Base-by-base conservation (phyloP, 2,329 filamentous ascomycete genomes). In the Colletotrichum tofieldiae region DNA sequence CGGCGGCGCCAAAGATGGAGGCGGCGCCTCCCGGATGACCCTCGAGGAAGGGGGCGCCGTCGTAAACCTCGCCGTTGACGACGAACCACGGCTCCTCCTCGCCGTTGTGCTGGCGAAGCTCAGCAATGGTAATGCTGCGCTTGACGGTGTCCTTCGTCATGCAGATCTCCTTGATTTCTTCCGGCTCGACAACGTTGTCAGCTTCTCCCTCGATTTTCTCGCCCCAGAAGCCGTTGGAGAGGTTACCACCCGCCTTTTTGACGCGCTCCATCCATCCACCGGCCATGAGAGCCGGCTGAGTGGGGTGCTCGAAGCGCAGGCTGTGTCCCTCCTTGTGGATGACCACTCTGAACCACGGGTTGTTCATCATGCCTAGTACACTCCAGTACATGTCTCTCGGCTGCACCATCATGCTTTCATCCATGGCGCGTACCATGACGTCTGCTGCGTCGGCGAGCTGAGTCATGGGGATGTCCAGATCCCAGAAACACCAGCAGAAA, bases 351-450 rank as follows among this genome's bases (percentile, higher is more conserved):
- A 93, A 98, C 95, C 95, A 98, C 0, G 94, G 93, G 77, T 98
- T 98, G 82, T 98, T 98, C 95, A 98, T 98, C 95, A 98, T 98
- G 0, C 95, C 95, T 49, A 98, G 84, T 2, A 97, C 94, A 72
- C 91, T 95, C 95, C 95, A 98, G 83, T 98, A 98, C 94, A 98
- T 96, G 77, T 98, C 95, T 73, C 94, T 88, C 5, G 95, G 95
- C 79, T 97, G 94, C 0, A 94, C 85, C 81, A 93, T 94, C 90
- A 98, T 92, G 66, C 92, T 89, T 75, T 98, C 95, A 76, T 98
- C 95, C 94, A 98, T 97, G 5, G 92, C 93, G 55, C 95, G 88
- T 6, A 97, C 91, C 78, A 97, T 87, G 47, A 98, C 90, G 77
- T 95, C 94, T 54, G 91, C 88, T 0, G 93, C 89, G 3, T 82